These are phyloP conservation scores for Pleurotus djamor DNA, from an alignment of 768 basidiomycete genomes.

Conservation along the genomic window DNA sequence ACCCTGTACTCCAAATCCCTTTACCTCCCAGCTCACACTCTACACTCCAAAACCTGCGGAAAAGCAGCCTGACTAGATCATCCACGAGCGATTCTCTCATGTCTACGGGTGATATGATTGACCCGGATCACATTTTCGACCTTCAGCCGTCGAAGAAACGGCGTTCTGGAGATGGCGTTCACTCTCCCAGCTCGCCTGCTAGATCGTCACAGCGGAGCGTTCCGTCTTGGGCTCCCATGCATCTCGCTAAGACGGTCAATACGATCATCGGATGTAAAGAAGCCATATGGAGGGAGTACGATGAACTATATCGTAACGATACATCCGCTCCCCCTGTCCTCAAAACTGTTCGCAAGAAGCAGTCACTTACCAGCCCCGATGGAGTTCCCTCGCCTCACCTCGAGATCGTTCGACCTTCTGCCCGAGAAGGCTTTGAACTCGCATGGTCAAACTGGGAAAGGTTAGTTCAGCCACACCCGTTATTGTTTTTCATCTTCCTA, in stretches of 20 bases:
- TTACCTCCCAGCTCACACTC: constrained; percentile 51
- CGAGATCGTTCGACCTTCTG: constrained; percentile 21
- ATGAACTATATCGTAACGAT: constrained; percentile 39
- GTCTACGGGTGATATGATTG: background rate
- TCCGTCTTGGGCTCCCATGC: constrained; percentile 56
- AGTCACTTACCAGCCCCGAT: constrained; percentile 13
- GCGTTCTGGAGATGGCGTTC: constrained; percentile 14
- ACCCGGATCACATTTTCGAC: constrained; percentile 1
- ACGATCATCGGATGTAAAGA: constrained; percentile 66
- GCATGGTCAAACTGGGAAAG: constrained; percentile 72
- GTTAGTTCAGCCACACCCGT: constrained; percentile 33
- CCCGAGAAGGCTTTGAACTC: constrained; percentile 60
- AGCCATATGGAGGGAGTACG: constrained; percentile 65
- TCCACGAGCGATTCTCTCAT: background rate
- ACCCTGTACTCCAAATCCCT: constrained; percentile 45
- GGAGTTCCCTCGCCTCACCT: constrained; percentile 10
- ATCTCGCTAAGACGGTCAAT: constrained; percentile 57
- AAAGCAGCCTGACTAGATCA: constrained; percentile 1
- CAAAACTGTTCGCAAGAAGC: constrained; percentile 24
- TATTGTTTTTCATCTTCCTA: background rate
- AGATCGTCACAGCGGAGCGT: constrained; percentile 20
- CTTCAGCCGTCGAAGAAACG: constrained; percentile 1
- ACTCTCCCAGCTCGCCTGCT: constrained; percentile 10
- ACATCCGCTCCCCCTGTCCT: constrained; percentile 29
- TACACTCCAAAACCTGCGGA: constrained; percentile 10